These are phyloP conservation scores for Pseudotulostoma volvatum DNA, from an alignment of 495 filamentous ascomycete species.

Conservation along the genomic window DNA sequence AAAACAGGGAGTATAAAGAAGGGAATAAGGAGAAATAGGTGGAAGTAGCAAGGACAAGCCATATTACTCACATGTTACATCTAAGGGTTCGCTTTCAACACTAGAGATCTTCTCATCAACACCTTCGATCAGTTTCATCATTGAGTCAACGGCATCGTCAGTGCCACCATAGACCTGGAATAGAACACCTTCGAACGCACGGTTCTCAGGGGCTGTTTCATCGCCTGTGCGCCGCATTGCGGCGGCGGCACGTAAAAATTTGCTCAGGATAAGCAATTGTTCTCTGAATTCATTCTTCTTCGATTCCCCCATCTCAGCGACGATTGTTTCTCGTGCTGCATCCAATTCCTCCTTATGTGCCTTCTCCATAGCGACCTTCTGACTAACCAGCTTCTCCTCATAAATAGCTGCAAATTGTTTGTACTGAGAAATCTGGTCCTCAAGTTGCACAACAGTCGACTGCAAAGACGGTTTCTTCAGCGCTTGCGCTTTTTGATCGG, in stretches of 20 bases:
- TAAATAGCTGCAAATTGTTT: conserved; percentile 70
- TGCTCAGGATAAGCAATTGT: conserved; percentile 49
- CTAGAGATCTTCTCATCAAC: conserved; percentile 52
- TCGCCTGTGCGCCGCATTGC: conserved; percentile 49
- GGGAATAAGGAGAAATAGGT: too few relatives aligned
- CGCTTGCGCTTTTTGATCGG: conserved; percentile 77
- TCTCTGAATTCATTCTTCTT: conserved; percentile 33
- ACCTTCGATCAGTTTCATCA: conserved; percentile 73
- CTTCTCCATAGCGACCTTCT: conserved; percentile 60
- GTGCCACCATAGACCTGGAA: conserved; percentile 80
- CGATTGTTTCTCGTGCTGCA: conserved; percentile 47
- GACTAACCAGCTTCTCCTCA: conserved; percentile 44
- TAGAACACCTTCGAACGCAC: conserved; percentile 80
- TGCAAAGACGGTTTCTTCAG: conserved; percentile 81
- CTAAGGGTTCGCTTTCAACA: conserved; percentile 44
- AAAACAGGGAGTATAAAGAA: not conserved
- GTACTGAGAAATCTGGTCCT: conserved; percentile 71
- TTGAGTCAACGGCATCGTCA: conserved; percentile 59
- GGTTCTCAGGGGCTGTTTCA: conserved; percentile 51
- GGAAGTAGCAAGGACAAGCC: too few relatives aligned
- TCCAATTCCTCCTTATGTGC: conserved; percentile 52
- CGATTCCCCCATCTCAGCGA: conserved; percentile 44
- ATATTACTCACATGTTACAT: conserved; percentile 65
- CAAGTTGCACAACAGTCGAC: conserved; percentile 52
- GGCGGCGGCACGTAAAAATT: conserved; percentile 67